Evolutionary conservation across 768 basidiomycete species (phyloP).

Genomic region (Austroboletus festivus): DNA sequence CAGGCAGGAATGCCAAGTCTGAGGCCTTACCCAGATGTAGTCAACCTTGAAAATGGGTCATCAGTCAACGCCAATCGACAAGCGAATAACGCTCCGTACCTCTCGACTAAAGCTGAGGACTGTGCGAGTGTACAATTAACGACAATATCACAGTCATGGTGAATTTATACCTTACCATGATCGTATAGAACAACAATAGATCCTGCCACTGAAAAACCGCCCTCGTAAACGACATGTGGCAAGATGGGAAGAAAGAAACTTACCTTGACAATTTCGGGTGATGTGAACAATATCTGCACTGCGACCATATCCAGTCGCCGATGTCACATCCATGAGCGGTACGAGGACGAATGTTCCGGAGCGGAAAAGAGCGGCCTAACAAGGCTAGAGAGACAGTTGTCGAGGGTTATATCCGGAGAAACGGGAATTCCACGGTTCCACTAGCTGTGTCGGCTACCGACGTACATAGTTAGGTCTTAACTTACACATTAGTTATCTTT

Average conservation of each 20-base stretch:
- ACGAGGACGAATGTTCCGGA: not conserved
- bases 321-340: not conserved
- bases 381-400: too few species aligned
- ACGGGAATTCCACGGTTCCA: too few species aligned
- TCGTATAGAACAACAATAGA: slow-evolving; percentile 17
- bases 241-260: not conserved
- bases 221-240: not conserved
- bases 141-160: not conserved
- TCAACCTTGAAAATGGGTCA: slow-evolving; percentile 5
- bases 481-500: too few species aligned
- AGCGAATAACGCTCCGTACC: slow-evolving; percentile 2
- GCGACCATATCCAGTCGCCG: not conserved
- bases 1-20: not conserved
- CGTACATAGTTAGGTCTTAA: too few species aligned
- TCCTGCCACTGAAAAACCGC: slow-evolving; percentile 4
- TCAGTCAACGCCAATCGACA: not conserved
- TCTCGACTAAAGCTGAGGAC: slow-evolving; percentile 17
- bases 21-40: slow-evolving; percentile 18
- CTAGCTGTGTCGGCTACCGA: too few species aligned
- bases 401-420: too few species aligned
- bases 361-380: not conserved
- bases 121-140: not conserved
- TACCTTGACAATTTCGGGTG: slow-evolving; percentile 12
- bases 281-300: slow-evolving; percentile 2
- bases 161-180: slow-evolving; percentile 8